A percentile compares a stretch with the other conserved stretches of the same genome.
phyloP scores from a whole-genome alignment of 2,329 filamentous ascomycete genomes.

The Dendrostoma leiphaemia region DNA sequence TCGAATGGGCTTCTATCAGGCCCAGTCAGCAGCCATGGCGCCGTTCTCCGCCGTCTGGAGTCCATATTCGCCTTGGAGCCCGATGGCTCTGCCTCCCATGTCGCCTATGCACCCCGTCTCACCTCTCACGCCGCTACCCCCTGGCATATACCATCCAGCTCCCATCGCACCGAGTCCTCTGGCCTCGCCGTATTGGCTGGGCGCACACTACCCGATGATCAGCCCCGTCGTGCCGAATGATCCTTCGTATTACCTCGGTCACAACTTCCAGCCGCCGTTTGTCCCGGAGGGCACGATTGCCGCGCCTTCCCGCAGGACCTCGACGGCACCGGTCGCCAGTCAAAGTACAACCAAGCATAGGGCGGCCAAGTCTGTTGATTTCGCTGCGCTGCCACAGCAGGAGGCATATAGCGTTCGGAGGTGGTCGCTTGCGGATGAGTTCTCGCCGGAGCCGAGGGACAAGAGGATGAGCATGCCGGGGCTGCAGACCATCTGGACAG shows the following conservation, averaged over 20 bases:
- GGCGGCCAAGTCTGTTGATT: background rate
- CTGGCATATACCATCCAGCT: slow-evolving; percentile 8
- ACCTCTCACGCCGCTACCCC: slow-evolving; percentile 14
- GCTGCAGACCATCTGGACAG: slow-evolving; percentile 26
- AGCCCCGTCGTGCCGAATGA: background rate
- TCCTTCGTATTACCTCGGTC: background rate
- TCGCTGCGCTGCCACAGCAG: slow-evolving; percentile 2
- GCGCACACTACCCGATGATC: background rate
- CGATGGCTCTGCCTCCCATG: slow-evolving; percentile 26
- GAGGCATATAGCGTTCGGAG: slow-evolving; percentile 3
- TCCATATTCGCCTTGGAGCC: slow-evolving; percentile 14
- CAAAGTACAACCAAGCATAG: background rate
- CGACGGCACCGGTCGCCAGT: background rate
- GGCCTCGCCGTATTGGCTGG: slow-evolving; percentile 6
- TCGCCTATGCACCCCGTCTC: slow-evolving; percentile 22
- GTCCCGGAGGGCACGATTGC: background rate
- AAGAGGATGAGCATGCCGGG: slow-evolving; percentile 34
- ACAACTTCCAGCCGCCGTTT: background rate
- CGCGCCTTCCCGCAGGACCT: background rate
- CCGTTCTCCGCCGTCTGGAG: slow-evolving; percentile 9
- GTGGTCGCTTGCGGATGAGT: slow-evolving; percentile 17
- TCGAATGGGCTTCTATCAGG: slow-evolving; percentile 36
- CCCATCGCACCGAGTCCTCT: slow-evolving; percentile 6
- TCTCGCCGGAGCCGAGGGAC: slow-evolving; percentile 15
- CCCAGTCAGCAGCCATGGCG: slow-evolving; percentile 24